Conservation (phyloP, 1,284 basidiomycete species). For the Takashimella tepidaria region DNA sequence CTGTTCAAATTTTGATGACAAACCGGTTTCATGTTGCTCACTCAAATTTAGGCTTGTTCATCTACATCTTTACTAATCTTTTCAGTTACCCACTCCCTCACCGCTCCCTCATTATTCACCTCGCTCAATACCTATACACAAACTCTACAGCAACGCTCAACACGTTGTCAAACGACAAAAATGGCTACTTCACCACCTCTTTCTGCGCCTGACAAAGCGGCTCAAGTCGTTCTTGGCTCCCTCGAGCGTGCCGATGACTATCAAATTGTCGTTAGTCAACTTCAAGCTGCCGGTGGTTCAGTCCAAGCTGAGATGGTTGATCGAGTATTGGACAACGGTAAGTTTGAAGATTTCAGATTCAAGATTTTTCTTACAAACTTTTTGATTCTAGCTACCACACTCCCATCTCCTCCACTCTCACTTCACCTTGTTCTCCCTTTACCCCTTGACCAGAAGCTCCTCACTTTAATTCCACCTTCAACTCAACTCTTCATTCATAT, state of each 20-base stretch:
- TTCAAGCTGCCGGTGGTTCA: conserved; percentile 26
- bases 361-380: too few relatives aligned
- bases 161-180: background rate
- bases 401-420: conserved; percentile 35
- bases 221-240: conserved; percentile 43
- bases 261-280: conserved; percentile 29
- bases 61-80: background rate
- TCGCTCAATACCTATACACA: background rate
- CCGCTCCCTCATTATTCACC: background rate
- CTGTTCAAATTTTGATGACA: background rate
- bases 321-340: conserved; percentile 45
- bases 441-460: conserved; percentile 34
- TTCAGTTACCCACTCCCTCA: background rate
- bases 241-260: conserved; percentile 45
- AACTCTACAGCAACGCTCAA: too few relatives aligned
- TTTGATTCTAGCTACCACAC: conserved; percentile 38
- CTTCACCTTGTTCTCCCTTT: conserved; percentile 46
- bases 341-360: too few relatives aligned
- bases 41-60: background rate
- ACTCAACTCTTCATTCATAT: conserved; percentile 42
- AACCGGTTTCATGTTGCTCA: background rate
- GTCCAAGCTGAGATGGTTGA: conserved; percentile 48
- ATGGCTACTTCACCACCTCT: conserved; percentile 1
- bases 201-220: conserved; percentile 7
- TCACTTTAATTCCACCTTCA: conserved; percentile 38